Evolutionary conservation across 2,329 filamentous ascomycete genomes (phyloP), one percentile per base, ranked within the genome.

Genomic region (Aureobasidium sp.): DNA sequence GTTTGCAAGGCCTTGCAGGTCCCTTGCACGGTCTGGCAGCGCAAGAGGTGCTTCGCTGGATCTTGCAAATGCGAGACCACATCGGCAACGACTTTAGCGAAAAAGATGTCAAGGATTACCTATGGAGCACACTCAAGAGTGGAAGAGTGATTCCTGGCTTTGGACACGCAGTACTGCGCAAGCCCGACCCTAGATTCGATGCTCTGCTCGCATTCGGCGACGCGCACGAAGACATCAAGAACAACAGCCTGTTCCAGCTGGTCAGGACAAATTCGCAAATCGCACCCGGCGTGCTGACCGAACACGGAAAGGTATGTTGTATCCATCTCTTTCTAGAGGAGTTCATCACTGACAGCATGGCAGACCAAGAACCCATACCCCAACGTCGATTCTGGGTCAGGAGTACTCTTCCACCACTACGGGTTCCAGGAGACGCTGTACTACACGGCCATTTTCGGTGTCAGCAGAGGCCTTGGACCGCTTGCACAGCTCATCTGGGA

Each of bases 401-500:
- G 94, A 66, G 92, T 97, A 6, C 83, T 99, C 53, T 97, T 99
- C 85, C 88, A 97, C 78, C 91, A 97, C 80, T 99, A 96, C 74
- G 94, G 93, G 63, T 96, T 99, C 86, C 88, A 90, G 75, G 91
- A 97, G 80, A 96, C 93, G 0, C 82, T 97, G 12, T 99, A 97
- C 82, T 99, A 97, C 80, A 87, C 85, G 17, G 85, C 84, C 11
- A 86, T 84, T 6, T 87, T 87, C 68, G 85, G 85, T 68, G 85
- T 87, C 87, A 85, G 82, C 73, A 80, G 85, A 73, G 84, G 83
- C 59, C 80, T 99, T 17, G 94, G 94, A 8, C 94, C 94, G 25
- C 82, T 99, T 53, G 91, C 91, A 47, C 94, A 99, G 77, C 82
- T 99, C 66, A 88, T 99, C 74, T 97, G 94, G 94, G 93, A 97